Base-by-base conservation (phyloP, 192 early-diverging fungal species). In the Entomortierella parvispora region DNA sequence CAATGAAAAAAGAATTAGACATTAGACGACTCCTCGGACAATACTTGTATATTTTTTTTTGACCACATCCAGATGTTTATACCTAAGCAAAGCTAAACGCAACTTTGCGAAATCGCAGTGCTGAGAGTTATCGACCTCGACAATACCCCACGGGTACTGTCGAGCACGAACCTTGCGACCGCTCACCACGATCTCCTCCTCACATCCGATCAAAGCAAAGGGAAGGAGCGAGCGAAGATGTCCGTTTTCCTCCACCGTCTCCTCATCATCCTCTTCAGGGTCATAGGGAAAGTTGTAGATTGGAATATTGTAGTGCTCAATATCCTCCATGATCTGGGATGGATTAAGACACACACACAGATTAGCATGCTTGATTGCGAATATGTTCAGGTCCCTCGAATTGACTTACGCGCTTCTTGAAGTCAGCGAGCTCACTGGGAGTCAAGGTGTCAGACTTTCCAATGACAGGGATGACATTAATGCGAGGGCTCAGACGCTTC, bases 221-320 rank as follows among this genome's bases (percentile, higher is more conserved):
- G 98, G 98, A 62, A 99, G 80, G 74, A 94, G 82, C n/a, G 86
- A 84, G 70, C 96, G 86, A 51, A 99, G 86, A 83, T 97, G 96
- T 54, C 93, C 89, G 85, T 98, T 99, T 80, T 99, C 97, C 83
- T 99, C 97, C 32, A 95, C 92, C 0, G 94, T 97, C 68, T 99
- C 98, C 68, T 99, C 97, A 68, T 99, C 98, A 63, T 97, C 97
- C 67, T 97, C 96, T 63, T 99, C 97, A 25, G 91, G 90, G 58
- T 97, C 91, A 59, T 93, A 92, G 52, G 98, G 98, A 81, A 99
- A 99, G 82, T 93, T 95, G 84, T 97, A 99, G 71, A 98, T 95
- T 22, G 96, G 96, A 67, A 99, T 98, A 47, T 93, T 89, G 84
- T 96, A 94, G 74, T 93, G 87, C 9, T 89, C 88, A 80, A 99